Conservation (phyloP, 768 basidiomycete genomes). For the Cubamyces lactineus region DNA sequence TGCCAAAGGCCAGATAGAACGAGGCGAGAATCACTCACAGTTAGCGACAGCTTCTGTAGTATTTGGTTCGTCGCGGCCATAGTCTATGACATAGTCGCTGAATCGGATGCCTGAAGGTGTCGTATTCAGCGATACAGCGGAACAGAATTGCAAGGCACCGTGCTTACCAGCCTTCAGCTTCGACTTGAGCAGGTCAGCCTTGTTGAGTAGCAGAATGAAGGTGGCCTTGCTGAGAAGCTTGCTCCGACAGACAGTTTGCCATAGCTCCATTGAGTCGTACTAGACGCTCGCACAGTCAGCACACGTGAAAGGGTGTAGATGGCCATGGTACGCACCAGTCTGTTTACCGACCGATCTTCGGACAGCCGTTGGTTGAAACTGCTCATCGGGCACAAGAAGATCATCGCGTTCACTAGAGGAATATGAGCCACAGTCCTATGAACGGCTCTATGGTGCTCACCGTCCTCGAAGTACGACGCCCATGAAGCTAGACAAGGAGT, state of each 20-base stretch:
- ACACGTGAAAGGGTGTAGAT: not conserved
- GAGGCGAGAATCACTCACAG: constrained; percentile 40
- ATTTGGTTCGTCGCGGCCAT: constrained; percentile 49
- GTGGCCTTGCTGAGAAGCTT: constrained; percentile 53
- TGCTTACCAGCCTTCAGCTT: constrained; percentile 44
- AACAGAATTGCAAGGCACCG: no score
- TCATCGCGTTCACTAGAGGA: constrained; percentile 54
- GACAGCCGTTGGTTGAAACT: constrained; percentile 62
- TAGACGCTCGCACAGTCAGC: constrained; percentile 23
- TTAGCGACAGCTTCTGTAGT: constrained; percentile 51
- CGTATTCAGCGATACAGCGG: not conserved
- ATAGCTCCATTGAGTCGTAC: constrained; percentile 57
- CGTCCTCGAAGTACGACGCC: constrained; percentile 69
- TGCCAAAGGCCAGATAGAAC: no score
- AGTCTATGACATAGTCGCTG: constrained; percentile 54
- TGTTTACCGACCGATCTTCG: constrained; percentile 58
- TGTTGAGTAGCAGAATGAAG: constrained; percentile 62
- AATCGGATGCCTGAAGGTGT: constrained; percentile 38
- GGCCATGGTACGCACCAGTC: constrained; percentile 46
- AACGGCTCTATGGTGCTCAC: constrained; percentile 34
- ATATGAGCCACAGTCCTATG: not conserved
- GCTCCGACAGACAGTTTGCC: constrained; percentile 59
- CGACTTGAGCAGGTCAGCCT: constrained; percentile 55
- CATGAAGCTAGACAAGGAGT: constrained; percentile 47
- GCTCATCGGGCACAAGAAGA: constrained; percentile 65